Base-by-base conservation (phyloP, 2,329 filamentous ascomycete species). In the Monosporascus ibericus region DNA sequence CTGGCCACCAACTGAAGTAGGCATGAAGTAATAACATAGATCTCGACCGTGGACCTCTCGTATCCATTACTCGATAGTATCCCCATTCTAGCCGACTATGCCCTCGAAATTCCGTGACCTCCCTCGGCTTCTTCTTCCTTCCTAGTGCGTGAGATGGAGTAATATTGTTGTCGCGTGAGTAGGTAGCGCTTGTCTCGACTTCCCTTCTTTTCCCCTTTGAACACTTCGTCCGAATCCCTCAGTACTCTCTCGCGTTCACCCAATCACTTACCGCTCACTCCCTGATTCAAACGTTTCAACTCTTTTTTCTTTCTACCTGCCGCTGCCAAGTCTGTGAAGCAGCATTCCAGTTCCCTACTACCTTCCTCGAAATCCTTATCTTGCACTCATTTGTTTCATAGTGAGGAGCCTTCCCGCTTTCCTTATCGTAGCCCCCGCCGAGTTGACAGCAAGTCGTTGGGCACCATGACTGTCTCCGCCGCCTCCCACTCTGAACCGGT, bases 401-500 rank as follows among this genome's bases (percentile, higher is more conserved):
- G 9, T 9, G 17, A 24, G 39, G 8, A 42, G 40, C 11, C 44
- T 24, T 42, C 55, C 55, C 30, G 25, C 53, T 55, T 54, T 39
- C 39, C 18, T 51, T 44, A 46, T 46, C 24, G 22, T 46, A n/a
- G 11, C 34, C 20, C 14, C 34, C 39, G 34, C 52, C 47, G 14
- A 44, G 50, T 18, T 27, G 22, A 17, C 30, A 34, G 14, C 5
- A 25, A 46, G 11, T 3, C 42, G 52, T 34, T 51, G 52, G 48
- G 52, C 52, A 62, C 53, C 55, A 63, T 64, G 62, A 56, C 58
- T 40, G 47, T 52, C 47, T 44, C 57, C 39, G 52, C 54, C 51
- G 61, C 58, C 49, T 38, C 54, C 15, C 55, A 51, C 54, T 55
- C 63, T 20, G 71, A 67, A 44, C 67, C 72, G 42, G 64, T 92